Evolutionary conservation across 2,329 filamentous ascomycete species (phyloP).

Genomic region (Claviceps citrina): DNA sequence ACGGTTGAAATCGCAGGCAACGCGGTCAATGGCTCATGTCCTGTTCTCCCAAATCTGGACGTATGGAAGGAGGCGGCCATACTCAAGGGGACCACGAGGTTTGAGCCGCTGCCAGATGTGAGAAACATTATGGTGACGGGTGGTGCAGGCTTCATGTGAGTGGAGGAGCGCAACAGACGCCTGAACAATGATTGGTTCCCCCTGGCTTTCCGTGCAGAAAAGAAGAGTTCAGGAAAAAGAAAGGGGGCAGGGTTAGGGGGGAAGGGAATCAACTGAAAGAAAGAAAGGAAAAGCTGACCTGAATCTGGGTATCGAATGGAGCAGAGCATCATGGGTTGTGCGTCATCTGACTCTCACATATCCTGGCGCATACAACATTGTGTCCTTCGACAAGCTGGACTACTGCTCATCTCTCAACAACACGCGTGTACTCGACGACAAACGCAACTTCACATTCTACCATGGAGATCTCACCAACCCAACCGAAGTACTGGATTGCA

Average conservation of each 20-base stretch:
- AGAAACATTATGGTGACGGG: conserved; percentile 75
- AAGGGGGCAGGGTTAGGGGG: too few relatives aligned
- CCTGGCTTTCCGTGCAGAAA: neutral
- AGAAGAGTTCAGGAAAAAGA: too few relatives aligned
- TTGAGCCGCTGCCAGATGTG: conserved; percentile 51
- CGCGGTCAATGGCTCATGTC: conserved; percentile 16
- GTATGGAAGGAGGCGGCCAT: conserved; percentile 59
- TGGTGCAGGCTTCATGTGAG: conserved; percentile 74
- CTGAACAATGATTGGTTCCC: neutral
- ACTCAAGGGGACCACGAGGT: conserved; percentile 53
- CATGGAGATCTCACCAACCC: conserved; percentile 65
- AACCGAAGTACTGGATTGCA: conserved; percentile 51
- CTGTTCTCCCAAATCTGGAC: conserved; percentile 42
- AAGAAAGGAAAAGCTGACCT: neutral
- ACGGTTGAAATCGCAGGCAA: neutral
- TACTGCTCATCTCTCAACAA: conserved; percentile 73
- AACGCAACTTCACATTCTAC: conserved; percentile 63
- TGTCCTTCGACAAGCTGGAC: conserved; percentile 75
- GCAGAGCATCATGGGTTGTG: conserved; percentile 67
- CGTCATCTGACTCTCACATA: conserved; percentile 64
- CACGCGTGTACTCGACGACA: conserved; percentile 50
- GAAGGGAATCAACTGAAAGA: too few relatives aligned
- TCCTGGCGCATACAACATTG: conserved; percentile 56
- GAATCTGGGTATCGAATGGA: neutral
- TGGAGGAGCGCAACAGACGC: conserved; percentile 6